Evolutionary conservation across 177 flowering plant species (phyloP).

Genomic region (Vitis hybrid): DNA sequence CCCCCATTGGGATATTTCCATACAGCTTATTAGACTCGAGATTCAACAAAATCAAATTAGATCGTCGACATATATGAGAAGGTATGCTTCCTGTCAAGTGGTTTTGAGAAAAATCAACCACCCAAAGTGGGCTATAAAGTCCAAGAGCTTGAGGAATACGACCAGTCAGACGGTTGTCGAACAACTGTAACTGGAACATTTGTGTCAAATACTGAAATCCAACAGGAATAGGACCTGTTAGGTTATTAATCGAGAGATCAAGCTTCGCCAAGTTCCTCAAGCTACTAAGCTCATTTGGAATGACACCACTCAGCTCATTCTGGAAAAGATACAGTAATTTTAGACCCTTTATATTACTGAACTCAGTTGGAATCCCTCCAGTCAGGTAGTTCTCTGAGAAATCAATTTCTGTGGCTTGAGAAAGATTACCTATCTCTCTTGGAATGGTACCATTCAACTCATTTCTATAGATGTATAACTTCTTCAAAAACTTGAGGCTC

Average conservation of each 20-base stretch:
- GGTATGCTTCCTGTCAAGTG: conserved; percentile 62
- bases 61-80: conserved; percentile 48
- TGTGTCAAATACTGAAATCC: conserved; percentile 56
- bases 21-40: conserved; percentile 56
- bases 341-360: conserved; percentile 53
- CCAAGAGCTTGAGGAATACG: conserved; percentile 69
- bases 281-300: conserved; percentile 57
- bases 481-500: conserved; percentile 45
- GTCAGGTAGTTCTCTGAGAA: conserved; percentile 66
- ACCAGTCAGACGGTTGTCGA: conserved; percentile 59
- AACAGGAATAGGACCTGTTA: conserved; percentile 63
- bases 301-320: conserved; percentile 63
- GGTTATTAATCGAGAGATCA: conserved; percentile 70
- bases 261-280: conserved; percentile 60
- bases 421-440: conserved; percentile 68
- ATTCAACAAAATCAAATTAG: conserved; percentile 55
- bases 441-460: conserved; percentile 73
- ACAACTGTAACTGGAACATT: conserved; percentile 63
- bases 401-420: conserved; percentile 55
- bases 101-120: conserved; percentile 70
- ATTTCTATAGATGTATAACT: conserved; percentile 70
- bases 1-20: conserved; percentile 65
- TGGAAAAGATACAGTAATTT: conserved; percentile 58
- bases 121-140: conserved; percentile 60
- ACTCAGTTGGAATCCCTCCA: conserved; percentile 71